Percentiles rank a stretch among this genome's conserved stretches.
Conservation (phyloP, 768 basidiomycete genomes). For the Trametes meyenii region DNA sequence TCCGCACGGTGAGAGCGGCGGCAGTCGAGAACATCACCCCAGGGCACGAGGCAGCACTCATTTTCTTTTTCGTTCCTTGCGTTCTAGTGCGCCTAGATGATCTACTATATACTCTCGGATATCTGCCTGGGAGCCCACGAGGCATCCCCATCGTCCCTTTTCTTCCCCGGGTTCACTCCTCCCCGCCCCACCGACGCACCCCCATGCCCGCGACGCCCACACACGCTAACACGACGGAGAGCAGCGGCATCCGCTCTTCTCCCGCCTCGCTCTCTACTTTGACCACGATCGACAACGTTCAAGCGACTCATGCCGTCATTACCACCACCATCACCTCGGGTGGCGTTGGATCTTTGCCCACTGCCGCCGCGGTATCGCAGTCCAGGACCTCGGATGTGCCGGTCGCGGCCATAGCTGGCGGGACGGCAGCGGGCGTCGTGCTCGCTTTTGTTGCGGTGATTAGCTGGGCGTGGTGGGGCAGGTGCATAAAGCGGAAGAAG, state of each 20-base stretch:
- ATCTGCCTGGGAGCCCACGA: constrained; percentile 6
- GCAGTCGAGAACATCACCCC: constrained; percentile 16
- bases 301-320: constrained; percentile 18
- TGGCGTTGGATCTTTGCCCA: constrained; percentile 14
- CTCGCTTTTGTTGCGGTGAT: constrained; percentile 47
- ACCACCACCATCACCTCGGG: constrained; percentile 35
- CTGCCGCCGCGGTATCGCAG: background rate
- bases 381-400: constrained; percentile 37
- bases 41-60: constrained; percentile 19
- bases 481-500: constrained; percentile 41
- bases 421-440: constrained; percentile 48
- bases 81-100: background rate
- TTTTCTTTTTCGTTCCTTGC: background rate
- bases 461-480: constrained; percentile 53
- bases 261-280: background rate
- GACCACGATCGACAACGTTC: constrained; percentile 5
- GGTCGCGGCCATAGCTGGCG: constrained; percentile 53
- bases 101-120: background rate
- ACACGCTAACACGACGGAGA: constrained; percentile 9
- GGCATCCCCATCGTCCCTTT: constrained; percentile 5
- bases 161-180: constrained; percentile 6
- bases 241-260: background rate
- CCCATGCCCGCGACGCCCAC: constrained; percentile 18
- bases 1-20: constrained; percentile 8
- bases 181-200: background rate